Evolutionary conservation across 176 grass and related monocot genomes (phyloP).

Genomic region (Oryza meyeriana): DNA sequence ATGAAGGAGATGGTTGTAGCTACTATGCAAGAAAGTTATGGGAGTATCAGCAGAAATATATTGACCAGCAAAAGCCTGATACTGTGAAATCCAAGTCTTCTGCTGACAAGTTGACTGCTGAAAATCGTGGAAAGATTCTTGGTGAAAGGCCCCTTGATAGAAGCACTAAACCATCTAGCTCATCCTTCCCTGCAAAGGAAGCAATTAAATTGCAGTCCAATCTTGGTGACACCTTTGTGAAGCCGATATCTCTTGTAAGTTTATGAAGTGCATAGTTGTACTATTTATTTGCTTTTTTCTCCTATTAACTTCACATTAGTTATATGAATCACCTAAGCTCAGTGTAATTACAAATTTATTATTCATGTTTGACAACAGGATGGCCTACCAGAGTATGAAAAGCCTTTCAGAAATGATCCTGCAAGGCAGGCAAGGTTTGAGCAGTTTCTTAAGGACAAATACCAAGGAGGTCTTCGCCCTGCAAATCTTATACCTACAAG

Average conservation of each 20-base stretch:
- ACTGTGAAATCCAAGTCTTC: constrained; percentile 46
- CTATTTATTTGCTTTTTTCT: background rate
- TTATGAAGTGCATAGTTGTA: constrained; percentile 4
- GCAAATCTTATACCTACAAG: constrained; percentile 33
- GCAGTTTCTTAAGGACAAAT: constrained; percentile 87
- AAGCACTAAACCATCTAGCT: constrained; percentile 46
- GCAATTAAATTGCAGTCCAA: constrained; percentile 69
- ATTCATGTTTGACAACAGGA: constrained; percentile 50
- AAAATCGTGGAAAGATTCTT: constrained; percentile 85
- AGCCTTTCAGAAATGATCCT: constrained; percentile 80
- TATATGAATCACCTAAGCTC: constrained; percentile 13
- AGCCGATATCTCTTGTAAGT: constrained; percentile 78
- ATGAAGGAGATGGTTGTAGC: constrained; percentile 69
- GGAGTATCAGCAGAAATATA: constrained; percentile 75
- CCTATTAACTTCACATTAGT: background rate
- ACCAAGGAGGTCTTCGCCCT: constrained; percentile 74
- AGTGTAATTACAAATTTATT: constrained; percentile 28
- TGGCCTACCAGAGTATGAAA: constrained; percentile 54
- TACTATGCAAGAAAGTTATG: constrained; percentile 88
- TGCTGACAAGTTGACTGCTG: constrained; percentile 69
- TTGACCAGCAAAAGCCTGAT: constrained; percentile 42
- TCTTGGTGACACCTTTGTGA: constrained; percentile 71
- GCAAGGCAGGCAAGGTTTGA: constrained; percentile 90
- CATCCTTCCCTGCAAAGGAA: constrained; percentile 52
- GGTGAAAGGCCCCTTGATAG: constrained; percentile 90